phyloP scores from a whole-genome alignment of 2,329 filamentous ascomycete species.

The Phoma herbarum region DNA sequence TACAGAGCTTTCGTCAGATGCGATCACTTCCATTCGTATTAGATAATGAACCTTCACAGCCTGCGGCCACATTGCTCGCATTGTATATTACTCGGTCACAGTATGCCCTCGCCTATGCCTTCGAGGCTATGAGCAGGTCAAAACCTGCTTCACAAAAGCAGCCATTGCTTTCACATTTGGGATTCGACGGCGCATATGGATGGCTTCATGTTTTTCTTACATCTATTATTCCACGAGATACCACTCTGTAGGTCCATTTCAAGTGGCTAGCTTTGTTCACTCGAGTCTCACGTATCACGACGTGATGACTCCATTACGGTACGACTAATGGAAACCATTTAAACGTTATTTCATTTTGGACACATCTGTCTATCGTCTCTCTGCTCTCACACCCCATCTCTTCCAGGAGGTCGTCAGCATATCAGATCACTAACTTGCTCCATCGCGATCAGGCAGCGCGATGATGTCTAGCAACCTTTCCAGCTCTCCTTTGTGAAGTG shows the following conservation, averaged over 20 bases:
- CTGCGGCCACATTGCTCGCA: neutral
- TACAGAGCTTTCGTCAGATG: neutral
- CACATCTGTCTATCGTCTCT: neutral
- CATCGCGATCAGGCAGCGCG: neutral
- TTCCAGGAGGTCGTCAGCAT: neutral
- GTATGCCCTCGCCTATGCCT: neutral
- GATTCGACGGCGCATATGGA: slow-evolving; percentile 1
- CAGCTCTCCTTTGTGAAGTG: neutral
- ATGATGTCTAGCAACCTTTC: neutral
- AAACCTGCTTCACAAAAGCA: neutral
- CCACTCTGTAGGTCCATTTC: slow-evolving; percentile 30
- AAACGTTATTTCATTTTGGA: neutral
- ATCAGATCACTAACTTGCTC: neutral
- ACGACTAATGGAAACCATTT: slow-evolving; percentile 8
- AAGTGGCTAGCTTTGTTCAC: slow-evolving; percentile 14
- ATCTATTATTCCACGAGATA: slow-evolving; percentile 24
- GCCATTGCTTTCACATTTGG: neutral
- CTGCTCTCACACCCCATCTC: neutral
- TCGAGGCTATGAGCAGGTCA: neutral
- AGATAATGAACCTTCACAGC: neutral
- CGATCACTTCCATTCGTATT: neutral
- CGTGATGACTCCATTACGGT: neutral
- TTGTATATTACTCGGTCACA: slow-evolving; percentile 4
- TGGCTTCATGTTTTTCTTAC: neutral
- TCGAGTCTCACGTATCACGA: neutral